Percentiles rank a stretch among this genome's conserved stretches.
Conservation (phyloP, 805 yeast genomes). For the Candida palmyrensis region DNA sequence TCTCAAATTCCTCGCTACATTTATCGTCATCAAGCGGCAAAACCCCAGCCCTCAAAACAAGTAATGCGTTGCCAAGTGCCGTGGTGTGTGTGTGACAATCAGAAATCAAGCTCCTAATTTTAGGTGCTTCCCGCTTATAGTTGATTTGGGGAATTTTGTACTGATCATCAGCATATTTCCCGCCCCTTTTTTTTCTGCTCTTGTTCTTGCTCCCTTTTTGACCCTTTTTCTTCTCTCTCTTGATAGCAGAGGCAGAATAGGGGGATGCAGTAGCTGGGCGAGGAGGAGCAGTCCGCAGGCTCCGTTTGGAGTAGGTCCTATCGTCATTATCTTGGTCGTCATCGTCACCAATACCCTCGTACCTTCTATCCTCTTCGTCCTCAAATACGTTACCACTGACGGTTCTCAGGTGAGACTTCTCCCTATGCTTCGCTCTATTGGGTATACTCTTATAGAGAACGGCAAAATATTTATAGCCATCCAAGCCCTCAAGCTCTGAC, state of each 20-base stretch:
- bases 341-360: too few relatives aligned
- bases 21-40: conserved; percentile 60
- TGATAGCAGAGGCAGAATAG: conserved; percentile 7
- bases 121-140: conserved; percentile 66
- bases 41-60: conserved; percentile 38
- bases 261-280: conserved; percentile 15
- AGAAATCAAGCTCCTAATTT: conserved; percentile 62
- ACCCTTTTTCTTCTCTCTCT: neutral
- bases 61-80: conserved; percentile 50
- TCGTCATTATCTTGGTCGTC: too few relatives aligned
- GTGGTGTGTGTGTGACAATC: conserved; percentile 74
- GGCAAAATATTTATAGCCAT: conserved; percentile 46
- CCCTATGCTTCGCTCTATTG: too few relatives aligned
- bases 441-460: conserved; percentile 43
- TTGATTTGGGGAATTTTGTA: conserved; percentile 66
- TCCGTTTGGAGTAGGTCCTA: neutral
- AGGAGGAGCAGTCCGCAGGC: conserved; percentile 2
- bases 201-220: conserved; percentile 10
- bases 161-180: conserved; percentile 39
- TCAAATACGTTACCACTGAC: conserved; percentile 8
- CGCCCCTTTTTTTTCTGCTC: conserved; percentile 12
- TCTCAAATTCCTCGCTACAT: conserved; percentile 63
- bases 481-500: conserved; percentile 44
- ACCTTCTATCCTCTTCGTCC: conserved; percentile 3
- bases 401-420: conserved; percentile 8